Conservation (phyloP, 768 basidiomycete genomes). For the Termitomyces sp. region DNA sequence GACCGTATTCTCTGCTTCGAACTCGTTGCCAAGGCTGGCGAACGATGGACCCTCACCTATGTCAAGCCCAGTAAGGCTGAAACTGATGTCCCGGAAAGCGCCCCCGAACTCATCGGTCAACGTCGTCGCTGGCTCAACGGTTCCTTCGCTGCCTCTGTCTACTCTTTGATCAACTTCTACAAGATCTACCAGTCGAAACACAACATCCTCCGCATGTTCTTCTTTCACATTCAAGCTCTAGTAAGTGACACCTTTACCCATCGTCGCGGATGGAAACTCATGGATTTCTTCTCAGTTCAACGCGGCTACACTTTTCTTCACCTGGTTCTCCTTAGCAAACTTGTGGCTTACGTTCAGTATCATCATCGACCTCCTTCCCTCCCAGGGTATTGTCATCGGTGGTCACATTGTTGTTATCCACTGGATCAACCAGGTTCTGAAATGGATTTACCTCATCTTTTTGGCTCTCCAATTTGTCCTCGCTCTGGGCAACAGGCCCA, state of each 20-base stretch:
- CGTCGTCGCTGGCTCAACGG: constrained; percentile 97
- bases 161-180: constrained; percentile 89
- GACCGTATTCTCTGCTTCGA: constrained; percentile 98
- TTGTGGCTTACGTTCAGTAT: constrained; percentile 95
- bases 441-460: constrained; percentile 88
- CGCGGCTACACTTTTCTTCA: constrained; percentile 76
- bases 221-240: constrained; percentile 89
- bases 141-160: constrained; percentile 89
- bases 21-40: constrained; percentile 84
- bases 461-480: constrained; percentile 60
- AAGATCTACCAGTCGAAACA: constrained; percentile 83
- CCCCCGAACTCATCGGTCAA: constrained; percentile 89
- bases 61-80: constrained; percentile 96
- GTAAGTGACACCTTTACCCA: constrained; percentile 36
- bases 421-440: constrained; percentile 78
- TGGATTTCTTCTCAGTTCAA: constrained; percentile 55
- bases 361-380: constrained; percentile 83
- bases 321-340: constrained; percentile 92
- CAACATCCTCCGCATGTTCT: constrained; percentile 87
- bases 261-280: not conserved
- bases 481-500: constrained; percentile 75
- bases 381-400: constrained; percentile 53
- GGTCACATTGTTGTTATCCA: constrained; percentile 69
- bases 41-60: constrained; percentile 82
- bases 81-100: constrained; percentile 91